Base-by-base conservation (phyloP, 164 flowering plant species). In the Buxus sempervirens region DNA sequence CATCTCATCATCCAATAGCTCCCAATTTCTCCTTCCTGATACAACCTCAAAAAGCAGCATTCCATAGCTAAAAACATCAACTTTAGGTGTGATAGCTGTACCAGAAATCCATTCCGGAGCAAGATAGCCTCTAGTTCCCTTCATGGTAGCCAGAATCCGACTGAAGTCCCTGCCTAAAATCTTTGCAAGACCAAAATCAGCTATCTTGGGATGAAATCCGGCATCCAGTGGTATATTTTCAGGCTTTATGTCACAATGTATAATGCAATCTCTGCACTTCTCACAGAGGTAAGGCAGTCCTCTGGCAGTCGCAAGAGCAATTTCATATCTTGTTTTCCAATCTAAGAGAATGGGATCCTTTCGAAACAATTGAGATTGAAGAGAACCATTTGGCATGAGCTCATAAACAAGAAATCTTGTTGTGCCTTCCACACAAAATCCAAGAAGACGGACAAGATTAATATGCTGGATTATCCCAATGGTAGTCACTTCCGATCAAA, bases 1-100 rank as follows among this genome's bases (percentile, higher is more conserved):
- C 41, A 18, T 38, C 19, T 27, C 45, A 66, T 32, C 60, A 10
- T 0, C 60, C 21, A 19, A 13, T 26, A 24, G 6, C 5, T 27
- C 61, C 15, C 16, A 27, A 38, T 66, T 66, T 56, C 69, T 66
- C 69, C 27, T 66, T 19, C 69, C 69, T 21, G 69, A 66, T 21
- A 66, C 56, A 38, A 66, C 10, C 28, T 66, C 69, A 1, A 66
- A 66, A 5, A 66, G 53, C 62, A 57, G 38, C 69, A 66, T 66
- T 7, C 69, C 69, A 38, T 66, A 66, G 62, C 62, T 56, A 15
- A 55, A 66, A 18, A 66, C 69, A 66, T 66, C 69, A 14, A 61
- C 69, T 56, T 66, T 66, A 1, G 62, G n/a, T 6, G 69, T 66
- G n/a, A 66, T 38, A 8, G 69, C 69, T 15, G 14, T 5, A n/a